phyloP scores from a whole-genome alignment of 208 protist genomes.

The Entamoeba dispar region DNA sequence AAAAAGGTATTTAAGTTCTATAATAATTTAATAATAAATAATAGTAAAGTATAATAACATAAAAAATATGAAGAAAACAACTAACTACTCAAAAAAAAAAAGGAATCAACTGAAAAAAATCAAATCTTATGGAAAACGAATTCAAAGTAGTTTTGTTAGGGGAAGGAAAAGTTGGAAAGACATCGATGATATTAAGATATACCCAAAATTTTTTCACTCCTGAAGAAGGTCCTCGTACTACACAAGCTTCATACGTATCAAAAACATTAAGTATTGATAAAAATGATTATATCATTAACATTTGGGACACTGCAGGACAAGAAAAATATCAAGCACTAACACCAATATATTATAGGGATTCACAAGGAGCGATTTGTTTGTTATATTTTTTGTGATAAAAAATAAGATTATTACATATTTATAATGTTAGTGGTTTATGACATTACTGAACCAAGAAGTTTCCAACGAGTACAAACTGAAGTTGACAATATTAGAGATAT shows the following conservation, averaged over 20 bases:
- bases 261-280: too few relatives aligned
- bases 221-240: too few relatives aligned
- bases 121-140: neutral
- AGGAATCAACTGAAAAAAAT: too few relatives aligned
- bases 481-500: neutral
- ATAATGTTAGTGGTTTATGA: neutral
- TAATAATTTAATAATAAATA: too few relatives aligned
- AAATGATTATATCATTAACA: neutral
- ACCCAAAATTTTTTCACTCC: too few relatives aligned
- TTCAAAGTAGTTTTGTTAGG: neutral
- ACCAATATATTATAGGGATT: neutral
- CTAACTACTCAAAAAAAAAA: too few relatives aligned
- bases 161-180: neutral
- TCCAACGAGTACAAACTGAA: neutral
- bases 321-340: neutral
- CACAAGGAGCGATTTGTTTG: neutral
- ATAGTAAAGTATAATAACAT: too few relatives aligned
- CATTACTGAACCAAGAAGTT: neutral
- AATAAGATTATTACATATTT: neutral
- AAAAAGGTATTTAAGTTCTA: too few relatives aligned
- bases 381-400: neutral
- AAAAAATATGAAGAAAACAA: too few relatives aligned
- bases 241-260: too few relatives aligned
- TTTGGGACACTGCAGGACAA: constrained; percentile 9
- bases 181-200: too few relatives aligned